Base-by-base conservation (phyloP, 2,329 filamentous ascomycete genomes). In the Trichoderma sp. region DNA sequence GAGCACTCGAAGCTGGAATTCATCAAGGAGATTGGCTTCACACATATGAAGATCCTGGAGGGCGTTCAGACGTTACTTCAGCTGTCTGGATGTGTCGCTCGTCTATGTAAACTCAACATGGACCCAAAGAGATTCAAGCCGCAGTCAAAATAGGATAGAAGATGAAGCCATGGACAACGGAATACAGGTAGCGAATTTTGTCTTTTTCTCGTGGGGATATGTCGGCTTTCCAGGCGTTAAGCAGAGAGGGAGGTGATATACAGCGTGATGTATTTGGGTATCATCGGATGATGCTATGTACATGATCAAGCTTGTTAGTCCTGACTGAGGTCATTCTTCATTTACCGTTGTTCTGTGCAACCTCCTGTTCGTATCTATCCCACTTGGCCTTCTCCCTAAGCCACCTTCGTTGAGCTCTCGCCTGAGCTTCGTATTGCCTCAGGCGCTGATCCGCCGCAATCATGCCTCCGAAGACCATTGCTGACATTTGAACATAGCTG, bases 11-110 rank as follows among this genome's bases (percentile, higher is more conserved):
- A 97, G 81, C 82, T 99, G 67, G 94, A 98, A 75, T 99, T 98
- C 72, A 96, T 98, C 80, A 94, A 93, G 80, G 95, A 97, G 79
- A 99, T 99, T 77, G 95, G 95, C 61, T 98, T 98, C 78, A 96
- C 95, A 2, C 95, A 99, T 75, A 99, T 99, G 95, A 93, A 96
- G 77, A 94, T 99, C 64, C 81, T 99, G n/a, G 95, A 99, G 75
- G 95, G 95, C 34, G 92, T 99, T 26, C 94, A 98, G 79, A 97
- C 94, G 7, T 85, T 97, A 68, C 84, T 99, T 66, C 95, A 99
- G 78, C 83, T 99, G 52, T 96, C 92, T 74, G 95, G 94, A 12
- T 98, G 94, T 75, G 85, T 99, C 24, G 93, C 92, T 17, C 89
- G 94, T 72, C 82, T 99, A 64, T 95, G 92, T 80, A 96, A 90